Base-by-base conservation (phyloP, 768 basidiomycete genomes). In the Suillus americanus region DNA sequence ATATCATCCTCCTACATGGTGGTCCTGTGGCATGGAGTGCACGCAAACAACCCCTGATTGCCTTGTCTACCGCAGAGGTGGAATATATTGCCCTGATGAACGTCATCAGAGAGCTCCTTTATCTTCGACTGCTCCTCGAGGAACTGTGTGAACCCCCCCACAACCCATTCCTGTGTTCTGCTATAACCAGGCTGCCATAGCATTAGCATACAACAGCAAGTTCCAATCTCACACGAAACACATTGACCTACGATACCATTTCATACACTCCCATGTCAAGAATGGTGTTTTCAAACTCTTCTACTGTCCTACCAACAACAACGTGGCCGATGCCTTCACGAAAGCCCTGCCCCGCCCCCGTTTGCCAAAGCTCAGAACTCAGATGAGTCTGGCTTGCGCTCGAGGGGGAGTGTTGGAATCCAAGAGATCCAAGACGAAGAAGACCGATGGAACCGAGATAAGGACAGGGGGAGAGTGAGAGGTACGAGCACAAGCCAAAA, bases 161-260 rank as follows among this genome's bases (percentile, higher is more conserved):
- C 7, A 30, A 30, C 43, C 48, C 5, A 50, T 14, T 5, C 48
- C 46, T 1, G 48, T 68, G n/a, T 41, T 64, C n/a, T 53, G 53
- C 4, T 70, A 78, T 64, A 78, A 77, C 48, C 68, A 75, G 50
- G 70, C 67, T 5, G 73, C 77, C 0, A 75, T 80, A 46, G 64
- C 73, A 0, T 62, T 79, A 30, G 60, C 74, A 0, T 66, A 71
- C 14, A 72, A 77, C 37, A 65, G 68, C 10, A 65, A 72, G 35
- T 74, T 73, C 63, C 74, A 79, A 48, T 53, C 69, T 1, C 67
- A 72, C 20, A 75, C 77, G 20, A 79, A 79, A 59, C 80, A 81
- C 65, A 77, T 81, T 62, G 73, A 77, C 64, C 69, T 80, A 25
- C 67, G 71, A 0, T 69, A 78, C 56, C 79, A 80, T 65, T 78